Percentiles rank a stretch among this genome's conserved stretches.
Evolutionary conservation across 495 filamentous ascomycete species (phyloP).

Genomic region (Hyphodiscus hymeniophilus): DNA sequence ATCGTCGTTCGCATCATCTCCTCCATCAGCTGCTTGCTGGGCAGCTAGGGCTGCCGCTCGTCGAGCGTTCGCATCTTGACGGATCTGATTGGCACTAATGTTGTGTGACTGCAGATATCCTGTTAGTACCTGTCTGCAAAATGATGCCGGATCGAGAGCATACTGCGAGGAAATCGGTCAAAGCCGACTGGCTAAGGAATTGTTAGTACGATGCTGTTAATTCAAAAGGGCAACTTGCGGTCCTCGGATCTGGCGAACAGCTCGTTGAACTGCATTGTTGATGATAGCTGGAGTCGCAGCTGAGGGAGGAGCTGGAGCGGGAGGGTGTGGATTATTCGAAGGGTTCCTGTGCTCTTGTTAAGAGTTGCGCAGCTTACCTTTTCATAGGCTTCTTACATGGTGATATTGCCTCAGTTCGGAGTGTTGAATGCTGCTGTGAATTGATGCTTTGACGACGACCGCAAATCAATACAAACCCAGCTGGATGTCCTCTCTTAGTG

Average conservation of each 20-base stretch:
- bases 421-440: neutral
- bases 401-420: neutral
- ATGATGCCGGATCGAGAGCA: constrained; percentile 19
- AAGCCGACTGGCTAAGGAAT: constrained; percentile 48
- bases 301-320: neutral
- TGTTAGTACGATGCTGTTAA: neutral
- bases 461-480: too few species aligned
- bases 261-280: constrained; percentile 1
- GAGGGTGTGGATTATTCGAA: constrained; percentile 11
- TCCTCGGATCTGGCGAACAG: constrained; percentile 49
- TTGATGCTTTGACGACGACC: too few species aligned
- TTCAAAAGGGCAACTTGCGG: constrained; percentile 38
- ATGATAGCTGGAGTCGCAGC: too few species aligned
- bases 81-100: constrained; percentile 77
- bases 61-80: constrained; percentile 47
- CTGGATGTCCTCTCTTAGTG: too few species aligned
- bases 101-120: constrained; percentile 62
- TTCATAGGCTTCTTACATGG: neutral
- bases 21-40: constrained; percentile 4
- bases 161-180: constrained; percentile 76
- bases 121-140: neutral
- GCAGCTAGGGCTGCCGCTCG: constrained; percentile 37
- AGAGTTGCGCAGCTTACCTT: neutral
- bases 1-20: constrained; percentile 7
- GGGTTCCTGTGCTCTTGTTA: constrained; percentile 1